phyloP scores from a whole-genome alignment of 2,329 filamentous ascomycete species.

The Sordariomycetes sp. region DNA sequence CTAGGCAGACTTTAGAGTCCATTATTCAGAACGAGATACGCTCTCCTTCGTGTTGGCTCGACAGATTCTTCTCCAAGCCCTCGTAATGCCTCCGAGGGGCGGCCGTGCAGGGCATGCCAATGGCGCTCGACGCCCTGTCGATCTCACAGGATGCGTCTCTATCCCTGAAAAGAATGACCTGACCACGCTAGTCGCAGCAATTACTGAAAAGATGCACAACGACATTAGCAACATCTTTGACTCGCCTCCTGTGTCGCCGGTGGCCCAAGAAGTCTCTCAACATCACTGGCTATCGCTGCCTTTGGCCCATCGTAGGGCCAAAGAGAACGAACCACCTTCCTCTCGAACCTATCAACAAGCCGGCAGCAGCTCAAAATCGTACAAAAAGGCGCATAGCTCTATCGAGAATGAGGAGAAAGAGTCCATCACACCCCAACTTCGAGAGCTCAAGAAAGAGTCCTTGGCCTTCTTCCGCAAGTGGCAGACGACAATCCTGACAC shows the following conservation, averaged over 20 bases:
- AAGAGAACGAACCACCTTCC: slow-evolving; percentile 2
- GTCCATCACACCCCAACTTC: slow-evolving; percentile 34
- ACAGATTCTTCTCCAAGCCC: too few relatives aligned
- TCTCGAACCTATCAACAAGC: slow-evolving; percentile 1
- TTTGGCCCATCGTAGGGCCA: slow-evolving; percentile 18
- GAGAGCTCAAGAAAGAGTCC: slow-evolving; percentile 60
- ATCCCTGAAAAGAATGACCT: slow-evolving; percentile 42
- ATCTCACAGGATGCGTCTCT: slow-evolving; percentile 40
- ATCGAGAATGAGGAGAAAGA: slow-evolving; percentile 21
- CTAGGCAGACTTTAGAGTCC: too few relatives aligned
- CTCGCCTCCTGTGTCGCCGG: slow-evolving; percentile 25
- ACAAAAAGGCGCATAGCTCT: slow-evolving; percentile 16
- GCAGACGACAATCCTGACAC: slow-evolving; percentile 60
- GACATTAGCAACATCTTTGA: slow-evolving; percentile 45
- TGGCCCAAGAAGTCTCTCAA: slow-evolving; percentile 17
- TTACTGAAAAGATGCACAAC: slow-evolving; percentile 46
- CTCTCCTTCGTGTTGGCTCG: too few relatives aligned
- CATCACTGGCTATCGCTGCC: slow-evolving; percentile 25
- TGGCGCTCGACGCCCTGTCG: slow-evolving; percentile 33
- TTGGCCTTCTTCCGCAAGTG: slow-evolving; percentile 72
- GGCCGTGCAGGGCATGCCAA: slow-evolving; percentile 19
- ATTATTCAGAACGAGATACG: too few relatives aligned
- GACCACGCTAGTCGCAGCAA: slow-evolving; percentile 36
- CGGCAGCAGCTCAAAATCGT: slow-evolving; percentile 10
- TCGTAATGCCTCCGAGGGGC: too few relatives aligned